Evolutionary conservation across 1,139 yeast species (phyloP).

Genomic region (Yarrowia galli): DNA sequence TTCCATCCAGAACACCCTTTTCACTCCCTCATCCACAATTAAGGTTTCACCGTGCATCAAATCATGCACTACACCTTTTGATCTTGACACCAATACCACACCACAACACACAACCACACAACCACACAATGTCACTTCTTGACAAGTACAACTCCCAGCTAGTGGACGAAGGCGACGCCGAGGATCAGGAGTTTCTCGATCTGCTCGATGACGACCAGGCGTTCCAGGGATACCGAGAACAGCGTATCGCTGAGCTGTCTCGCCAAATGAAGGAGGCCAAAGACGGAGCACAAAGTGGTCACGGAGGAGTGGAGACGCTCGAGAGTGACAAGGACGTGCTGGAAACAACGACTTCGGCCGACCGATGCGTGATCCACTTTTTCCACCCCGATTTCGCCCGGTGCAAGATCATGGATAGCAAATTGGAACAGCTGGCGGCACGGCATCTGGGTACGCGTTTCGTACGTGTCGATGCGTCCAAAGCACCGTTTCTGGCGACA

Average conservation of each 20-base stretch:
- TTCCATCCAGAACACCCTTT: too few relatives aligned
- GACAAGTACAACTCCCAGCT: conserved; percentile 26
- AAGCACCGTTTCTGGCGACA: conserved; percentile 74
- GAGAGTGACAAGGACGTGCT: conserved; percentile 64
- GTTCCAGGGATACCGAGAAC: conserved; percentile 75
- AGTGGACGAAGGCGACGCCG: conserved; percentile 43
- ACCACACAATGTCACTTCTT: conserved; percentile 11
- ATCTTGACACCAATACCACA: neutral
- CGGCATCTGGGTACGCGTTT: conserved; percentile 66
- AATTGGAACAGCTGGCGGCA: conserved; percentile 56
- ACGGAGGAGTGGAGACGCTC: conserved; percentile 56
- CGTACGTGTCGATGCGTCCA: conserved; percentile 64
- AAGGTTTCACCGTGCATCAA: neutral
- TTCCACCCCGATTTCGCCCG: conserved; percentile 66
- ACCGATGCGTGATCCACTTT: conserved; percentile 66
- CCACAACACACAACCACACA: neutral
- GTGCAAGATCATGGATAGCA: conserved; percentile 64
- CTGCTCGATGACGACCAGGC: conserved; percentile 72
- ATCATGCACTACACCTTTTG: neutral
- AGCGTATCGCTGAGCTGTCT: conserved; percentile 65
- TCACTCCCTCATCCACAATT: neutral
- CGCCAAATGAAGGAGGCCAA: conserved; percentile 53
- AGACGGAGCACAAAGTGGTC: conserved; percentile 53
- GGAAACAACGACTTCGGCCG: conserved; percentile 57
- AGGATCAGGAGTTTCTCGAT: conserved; percentile 49